Evolutionary conservation across 1,139 yeast genomes (phyloP).

Genomic region (Geotrichum reessii): DNA sequence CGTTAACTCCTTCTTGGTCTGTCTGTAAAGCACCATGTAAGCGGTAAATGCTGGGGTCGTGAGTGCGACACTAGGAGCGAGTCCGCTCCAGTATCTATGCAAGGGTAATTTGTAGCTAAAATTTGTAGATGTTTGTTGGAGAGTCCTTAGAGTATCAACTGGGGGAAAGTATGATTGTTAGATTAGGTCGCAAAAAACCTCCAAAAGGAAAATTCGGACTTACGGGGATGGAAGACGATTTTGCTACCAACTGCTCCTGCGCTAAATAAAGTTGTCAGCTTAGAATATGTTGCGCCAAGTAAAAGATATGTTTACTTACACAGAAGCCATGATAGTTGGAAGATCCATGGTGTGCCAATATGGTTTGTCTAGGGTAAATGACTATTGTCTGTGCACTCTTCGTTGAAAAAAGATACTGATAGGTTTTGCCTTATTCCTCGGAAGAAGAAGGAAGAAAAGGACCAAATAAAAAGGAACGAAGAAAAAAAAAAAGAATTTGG

Average conservation of each 20-base stretch:
- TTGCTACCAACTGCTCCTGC: slow-evolving; percentile 37
- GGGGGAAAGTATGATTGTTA: neutral
- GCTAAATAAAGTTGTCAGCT: slow-evolving; percentile 19
- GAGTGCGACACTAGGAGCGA: slow-evolving; percentile 38
- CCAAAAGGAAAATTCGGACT: slow-evolving; percentile 18
- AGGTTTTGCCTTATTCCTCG: neutral
- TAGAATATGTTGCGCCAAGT: neutral
- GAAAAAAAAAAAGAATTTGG: too few species aligned
- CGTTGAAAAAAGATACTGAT: neutral
- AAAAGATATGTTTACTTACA: slow-evolving; percentile 21
- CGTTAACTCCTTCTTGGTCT: slow-evolving; percentile 36
- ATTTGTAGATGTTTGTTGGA: slow-evolving; percentile 39
- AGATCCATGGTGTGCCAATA: slow-evolving; percentile 21
- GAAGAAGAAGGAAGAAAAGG: neutral
- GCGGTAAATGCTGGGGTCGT: slow-evolving; percentile 43
- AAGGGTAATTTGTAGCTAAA: slow-evolving; percentile 36
- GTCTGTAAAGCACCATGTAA: slow-evolving; percentile 41
- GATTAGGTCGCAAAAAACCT: neutral
- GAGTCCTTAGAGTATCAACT: slow-evolving; percentile 39
- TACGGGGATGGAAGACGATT: slow-evolving; percentile 36
- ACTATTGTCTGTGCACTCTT: neutral
- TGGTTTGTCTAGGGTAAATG: neutral
- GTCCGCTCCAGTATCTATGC: slow-evolving; percentile 40
- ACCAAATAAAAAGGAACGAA: neutral
- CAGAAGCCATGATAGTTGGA: slow-evolving; percentile 26